Conservation (phyloP, 192 early-diverging fungal genomes). For the Coemansia sp. region DNA sequence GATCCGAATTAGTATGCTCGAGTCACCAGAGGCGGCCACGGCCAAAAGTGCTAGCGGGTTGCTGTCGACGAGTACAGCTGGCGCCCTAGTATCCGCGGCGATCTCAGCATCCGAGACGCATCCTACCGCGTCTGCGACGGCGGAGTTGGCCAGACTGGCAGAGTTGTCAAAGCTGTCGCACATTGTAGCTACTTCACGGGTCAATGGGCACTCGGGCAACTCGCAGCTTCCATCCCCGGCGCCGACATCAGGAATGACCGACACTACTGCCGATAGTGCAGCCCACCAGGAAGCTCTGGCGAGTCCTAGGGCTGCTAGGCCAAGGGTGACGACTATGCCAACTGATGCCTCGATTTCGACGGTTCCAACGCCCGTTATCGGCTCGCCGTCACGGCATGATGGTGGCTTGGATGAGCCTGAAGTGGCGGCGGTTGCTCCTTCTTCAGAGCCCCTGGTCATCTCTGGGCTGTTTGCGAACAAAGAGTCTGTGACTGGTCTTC, state of each 20-base stretch:
- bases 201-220: background rate
- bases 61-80: background rate
- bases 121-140: background rate
- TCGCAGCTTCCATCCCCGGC: background rate
- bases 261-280: background rate
- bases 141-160: background rate
- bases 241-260: background rate
- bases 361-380: background rate
- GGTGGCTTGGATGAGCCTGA: background rate
- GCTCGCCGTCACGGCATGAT: background rate
- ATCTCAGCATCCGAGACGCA: background rate
- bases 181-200: background rate
- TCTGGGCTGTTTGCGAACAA: constrained; percentile 1
- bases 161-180: background rate
- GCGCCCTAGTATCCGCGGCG: background rate
- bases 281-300: background rate
- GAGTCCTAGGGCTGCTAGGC: background rate
- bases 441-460: background rate
- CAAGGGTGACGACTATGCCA: background rate
- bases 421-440: background rate
- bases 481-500: background rate
- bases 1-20: constrained; percentile 30
- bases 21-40: constrained; percentile 9
- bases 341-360: background rate
- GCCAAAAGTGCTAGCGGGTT: background rate